These are phyloP conservation scores for Calendula officinalis DNA, from an alignment of 129 eudicot species.

Conservation along the genomic window DNA sequence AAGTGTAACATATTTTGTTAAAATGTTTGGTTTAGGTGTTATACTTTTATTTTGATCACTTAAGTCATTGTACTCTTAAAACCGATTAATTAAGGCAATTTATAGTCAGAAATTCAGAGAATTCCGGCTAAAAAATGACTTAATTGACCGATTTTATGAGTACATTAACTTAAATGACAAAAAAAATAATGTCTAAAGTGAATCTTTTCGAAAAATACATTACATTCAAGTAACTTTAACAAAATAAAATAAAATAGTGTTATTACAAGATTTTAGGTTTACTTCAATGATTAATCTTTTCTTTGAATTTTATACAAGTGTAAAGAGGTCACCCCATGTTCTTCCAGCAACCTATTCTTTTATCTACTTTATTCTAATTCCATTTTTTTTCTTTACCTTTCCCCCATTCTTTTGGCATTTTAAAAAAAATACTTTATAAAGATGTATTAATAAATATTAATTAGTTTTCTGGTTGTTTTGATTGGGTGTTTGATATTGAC, in stretches of 20 bases:
- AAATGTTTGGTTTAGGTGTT: too few species aligned
- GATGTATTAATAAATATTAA: slow-evolving; percentile 12
- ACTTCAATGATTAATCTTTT: slow-evolving; percentile 22
- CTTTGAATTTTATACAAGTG: slow-evolving; percentile 21
- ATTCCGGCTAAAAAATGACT: too few species aligned
- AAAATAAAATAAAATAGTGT: slow-evolving; percentile 3
- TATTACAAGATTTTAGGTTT: neutral
- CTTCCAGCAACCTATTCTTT: slow-evolving; percentile 29
- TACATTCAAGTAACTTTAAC: slow-evolving; percentile 19
- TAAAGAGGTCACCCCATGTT: slow-evolving; percentile 31
- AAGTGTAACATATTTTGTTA: too few species aligned
- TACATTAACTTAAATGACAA: too few species aligned
- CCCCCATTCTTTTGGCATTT: slow-evolving; percentile 33
- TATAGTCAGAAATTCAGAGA: too few species aligned
- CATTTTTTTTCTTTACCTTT: slow-evolving; percentile 25
- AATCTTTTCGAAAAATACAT: neutral
- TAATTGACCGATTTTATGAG: too few species aligned
- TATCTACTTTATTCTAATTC: slow-evolving; percentile 34
- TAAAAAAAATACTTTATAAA: neutral
- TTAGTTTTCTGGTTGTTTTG: neutral
- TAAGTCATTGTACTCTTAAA: too few species aligned
- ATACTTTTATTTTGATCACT: too few species aligned
- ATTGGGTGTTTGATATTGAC: slow-evolving; percentile 13
- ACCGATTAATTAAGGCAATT: too few species aligned
- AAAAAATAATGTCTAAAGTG: too few species aligned